Conservation (phyloP, 169 alveolate genomes). For the Pseudocohnilembus persalinus region DNA sequence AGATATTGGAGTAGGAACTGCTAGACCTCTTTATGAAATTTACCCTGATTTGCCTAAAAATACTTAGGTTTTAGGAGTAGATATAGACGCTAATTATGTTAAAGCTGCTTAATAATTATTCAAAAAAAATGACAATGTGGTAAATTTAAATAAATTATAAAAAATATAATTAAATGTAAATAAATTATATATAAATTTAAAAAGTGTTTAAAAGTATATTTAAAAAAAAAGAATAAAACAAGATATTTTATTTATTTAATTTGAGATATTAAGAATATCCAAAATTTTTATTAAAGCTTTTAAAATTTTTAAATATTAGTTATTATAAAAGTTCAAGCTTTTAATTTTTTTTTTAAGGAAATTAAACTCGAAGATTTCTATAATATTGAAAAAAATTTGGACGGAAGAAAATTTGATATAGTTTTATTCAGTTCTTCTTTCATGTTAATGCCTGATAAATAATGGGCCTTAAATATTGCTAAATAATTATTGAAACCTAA, state of each 20-base stretch:
- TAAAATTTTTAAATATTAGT: no score
- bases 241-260: no score
- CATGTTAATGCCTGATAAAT: slow-evolving; percentile 44
- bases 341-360: no score
- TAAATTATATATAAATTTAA: no score
- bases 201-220: no score
- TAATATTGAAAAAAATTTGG: slow-evolving; percentile 23
- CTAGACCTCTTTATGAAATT: slow-evolving; percentile 29
- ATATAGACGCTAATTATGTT: slow-evolving; percentile 40
- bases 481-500: slow-evolving; percentile 10
- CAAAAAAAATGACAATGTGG: slow-evolving; percentile 26
- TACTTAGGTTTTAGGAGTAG: slow-evolving; percentile 38
- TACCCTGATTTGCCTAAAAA: slow-evolving; percentile 24
- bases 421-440: slow-evolving; percentile 38
- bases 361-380: slow-evolving; percentile 36
- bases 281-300: no score
- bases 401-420: slow-evolving; percentile 30
- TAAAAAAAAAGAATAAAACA: no score
- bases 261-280: no score
- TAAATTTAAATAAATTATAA: background rate
- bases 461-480: slow-evolving; percentile 29
- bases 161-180: no score
- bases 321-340: no score
- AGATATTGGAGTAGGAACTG: slow-evolving; percentile 47
- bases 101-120: slow-evolving; percentile 28